Base-by-base conservation (phyloP, 2,329 filamentous ascomycete species). In the Gnomoniopsis smithogilvyi region DNA sequence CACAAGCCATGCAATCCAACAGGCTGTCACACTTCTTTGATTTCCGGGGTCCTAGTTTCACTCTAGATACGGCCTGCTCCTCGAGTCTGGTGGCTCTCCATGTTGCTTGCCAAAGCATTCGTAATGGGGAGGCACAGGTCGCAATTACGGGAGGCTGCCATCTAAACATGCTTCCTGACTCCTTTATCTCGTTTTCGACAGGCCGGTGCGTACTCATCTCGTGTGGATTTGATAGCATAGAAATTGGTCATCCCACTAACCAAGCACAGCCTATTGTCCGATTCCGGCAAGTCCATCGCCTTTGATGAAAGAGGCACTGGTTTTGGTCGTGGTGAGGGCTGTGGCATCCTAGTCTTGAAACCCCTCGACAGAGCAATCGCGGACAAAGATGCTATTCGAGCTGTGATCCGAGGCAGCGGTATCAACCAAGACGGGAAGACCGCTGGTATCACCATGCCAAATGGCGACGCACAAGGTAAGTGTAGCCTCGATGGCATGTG, bases 261-360 rank as follows among this genome's bases (percentile, higher is more conserved):
- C 1, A 69, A 21, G 63, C 77, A 66, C n/a, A 51, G 55, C 3
- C 66, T 83, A 51, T 76, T 86, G 24, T 81, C 80, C 1, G 76
- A 81, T 33, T 76, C 77, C 0, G 81, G 81, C 1, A 74, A 78
- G 41, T 84, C 78, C 15, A 78, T 76, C 52, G 80, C 80, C 33
- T 83, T 78, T 63, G 82, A 83, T 64, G 68, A 69, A 19, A 70
- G 74, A 50, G 83, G 78, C 6, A 78, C 78, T 43, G 87, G 86
- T 0, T 89, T 86, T 64, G 84, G 79, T 0, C 78, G 85, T 11
- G 86, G 83, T 10, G 85, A 88, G 64, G 85, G 84, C 3, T 77
- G 80, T 21, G 82, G 74, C 7, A 74, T 80, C 52, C 64, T 88
- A 3, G 67, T 87, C 12, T 67, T 88, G 14, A 88, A 88, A 70